phyloP scores from a whole-genome alignment of 768 basidiomycete species.

The Boletus eberwhitei region DNA sequence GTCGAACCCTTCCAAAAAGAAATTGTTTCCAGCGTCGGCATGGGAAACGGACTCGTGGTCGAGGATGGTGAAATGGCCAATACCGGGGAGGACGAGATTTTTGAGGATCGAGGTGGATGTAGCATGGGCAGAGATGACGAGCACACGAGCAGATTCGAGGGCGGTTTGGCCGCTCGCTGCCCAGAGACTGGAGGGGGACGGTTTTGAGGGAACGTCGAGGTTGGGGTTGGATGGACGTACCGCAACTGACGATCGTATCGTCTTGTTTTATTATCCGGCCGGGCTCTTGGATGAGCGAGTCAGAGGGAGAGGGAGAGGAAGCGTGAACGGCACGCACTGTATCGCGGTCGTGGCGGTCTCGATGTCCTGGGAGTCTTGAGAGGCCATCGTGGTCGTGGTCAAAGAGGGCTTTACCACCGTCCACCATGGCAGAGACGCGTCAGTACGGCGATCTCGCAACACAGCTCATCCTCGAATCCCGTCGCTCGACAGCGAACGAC shows the following conservation, averaged over 20 bases:
- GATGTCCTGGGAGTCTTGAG: slow-evolving; percentile 45
- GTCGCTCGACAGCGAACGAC: slow-evolving; percentile 79
- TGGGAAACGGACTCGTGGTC: slow-evolving; percentile 59
- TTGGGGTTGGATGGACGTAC: slow-evolving; percentile 37
- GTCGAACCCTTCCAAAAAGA: slow-evolving; percentile 78
- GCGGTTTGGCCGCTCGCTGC: slow-evolving; percentile 88
- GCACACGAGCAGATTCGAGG: slow-evolving; percentile 77
- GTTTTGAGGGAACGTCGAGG: not conserved
- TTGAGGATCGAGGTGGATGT: slow-evolving; percentile 89
- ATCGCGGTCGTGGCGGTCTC: slow-evolving; percentile 42
- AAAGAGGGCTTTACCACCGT: not conserved
- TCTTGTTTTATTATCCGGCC: slow-evolving; percentile 83
- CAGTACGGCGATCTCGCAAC: slow-evolving; percentile 86
- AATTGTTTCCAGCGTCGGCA: slow-evolving; percentile 92
- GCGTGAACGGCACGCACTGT: slow-evolving; percentile 28
- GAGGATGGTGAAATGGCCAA: slow-evolving; percentile 93
- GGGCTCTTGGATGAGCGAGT: slow-evolving; percentile 38
- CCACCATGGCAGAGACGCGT: slow-evolving; percentile 45
- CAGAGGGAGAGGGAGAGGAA: not conserved
- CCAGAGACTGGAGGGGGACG: slow-evolving; percentile 63
- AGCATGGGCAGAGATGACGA: slow-evolving; percentile 78
- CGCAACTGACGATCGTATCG: slow-evolving; percentile 95
- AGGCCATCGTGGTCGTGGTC: slow-evolving; percentile 26
- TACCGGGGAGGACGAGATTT: slow-evolving; percentile 94
- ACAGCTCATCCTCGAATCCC: slow-evolving; percentile 82